These are phyloP conservation scores for Asclepias syriaca DNA, from an alignment of 257 asterid genomes.

Conservation along the genomic window DNA sequence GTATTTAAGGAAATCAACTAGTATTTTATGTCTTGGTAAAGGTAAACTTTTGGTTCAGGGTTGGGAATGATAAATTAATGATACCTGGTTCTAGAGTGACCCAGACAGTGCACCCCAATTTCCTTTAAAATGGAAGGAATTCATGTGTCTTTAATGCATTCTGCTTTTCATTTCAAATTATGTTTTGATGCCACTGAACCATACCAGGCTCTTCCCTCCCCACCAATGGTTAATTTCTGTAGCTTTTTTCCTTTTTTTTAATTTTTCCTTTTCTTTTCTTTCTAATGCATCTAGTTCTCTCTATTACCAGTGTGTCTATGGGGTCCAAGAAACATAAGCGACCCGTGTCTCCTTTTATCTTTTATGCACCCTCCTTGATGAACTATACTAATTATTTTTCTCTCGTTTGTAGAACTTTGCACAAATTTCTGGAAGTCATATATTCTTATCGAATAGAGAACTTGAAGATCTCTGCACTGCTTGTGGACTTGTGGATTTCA, in stretches of 20 bases:
- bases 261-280: not conserved
- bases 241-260: too few relatives aligned
- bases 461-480: conserved; percentile 67
- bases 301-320: not conserved
- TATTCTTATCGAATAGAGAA: conserved; percentile 54
- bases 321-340: not conserved
- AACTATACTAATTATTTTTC: not conserved
- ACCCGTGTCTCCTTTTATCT: not conserved
- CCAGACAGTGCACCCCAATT: not conserved
- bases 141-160: not conserved
- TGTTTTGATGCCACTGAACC: not conserved
- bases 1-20: not conserved
- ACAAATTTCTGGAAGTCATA: conserved; percentile 56
- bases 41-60: too few relatives aligned
- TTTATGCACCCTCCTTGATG: not conserved
- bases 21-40: not conserved
- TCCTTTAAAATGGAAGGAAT: not conserved
- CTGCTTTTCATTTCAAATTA: not conserved
- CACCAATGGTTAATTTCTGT: not conserved
- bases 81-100: not conserved
- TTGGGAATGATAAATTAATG: not conserved
- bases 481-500: conserved; percentile 62
- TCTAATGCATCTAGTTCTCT: not conserved
- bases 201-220: not conserved
- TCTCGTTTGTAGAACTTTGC: conserved; percentile 43